Percentiles rank a stretch among this genome's conserved stretches.
Conservation (phyloP, 2,329 filamentous ascomycete species). For the Thielaviopsis ethacetica region DNA sequence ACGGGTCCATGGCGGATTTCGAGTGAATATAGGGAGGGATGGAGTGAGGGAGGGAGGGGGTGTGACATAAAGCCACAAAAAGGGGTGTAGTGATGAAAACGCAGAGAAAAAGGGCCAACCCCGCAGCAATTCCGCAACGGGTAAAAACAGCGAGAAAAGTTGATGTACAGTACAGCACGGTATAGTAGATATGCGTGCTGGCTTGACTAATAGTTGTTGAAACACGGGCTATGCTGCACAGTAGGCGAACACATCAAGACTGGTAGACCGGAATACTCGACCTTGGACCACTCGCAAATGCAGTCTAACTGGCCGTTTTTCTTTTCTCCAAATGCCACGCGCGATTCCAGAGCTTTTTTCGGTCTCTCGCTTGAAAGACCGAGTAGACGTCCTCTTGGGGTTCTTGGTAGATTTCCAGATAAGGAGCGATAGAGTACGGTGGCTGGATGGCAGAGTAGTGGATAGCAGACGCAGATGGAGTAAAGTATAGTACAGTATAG, state of each 20-base stretch:
- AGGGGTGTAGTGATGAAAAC: not conserved
- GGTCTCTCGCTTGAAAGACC: too few species aligned
- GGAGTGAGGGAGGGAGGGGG: not conserved
- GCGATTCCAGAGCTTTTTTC: not conserved
- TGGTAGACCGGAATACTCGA: too few species aligned
- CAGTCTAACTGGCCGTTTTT: not conserved
- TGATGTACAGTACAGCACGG: too few species aligned
- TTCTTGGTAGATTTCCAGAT: not conserved
- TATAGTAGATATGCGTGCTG: too few species aligned
- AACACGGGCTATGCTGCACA: too few species aligned
- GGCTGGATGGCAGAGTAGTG: not conserved
- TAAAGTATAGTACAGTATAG: too few species aligned
- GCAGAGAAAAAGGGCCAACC: not conserved
- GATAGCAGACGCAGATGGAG: too few species aligned
- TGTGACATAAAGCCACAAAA: not conserved
- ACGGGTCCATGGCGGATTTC: conserved; percentile 8
- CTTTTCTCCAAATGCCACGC: not conserved
- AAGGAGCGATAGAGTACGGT: not conserved
- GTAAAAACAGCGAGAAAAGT: not conserved
- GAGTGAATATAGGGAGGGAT: not conserved
- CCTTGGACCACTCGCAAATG: not conserved
- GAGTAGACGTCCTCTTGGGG: not conserved
- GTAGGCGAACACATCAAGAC: not conserved
- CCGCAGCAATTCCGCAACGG: not conserved
- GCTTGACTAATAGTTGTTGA: too few species aligned